phyloP scores from a whole-genome alignment of 1,284 basidiomycete species.

The Leccinum fuscescens region DNA sequence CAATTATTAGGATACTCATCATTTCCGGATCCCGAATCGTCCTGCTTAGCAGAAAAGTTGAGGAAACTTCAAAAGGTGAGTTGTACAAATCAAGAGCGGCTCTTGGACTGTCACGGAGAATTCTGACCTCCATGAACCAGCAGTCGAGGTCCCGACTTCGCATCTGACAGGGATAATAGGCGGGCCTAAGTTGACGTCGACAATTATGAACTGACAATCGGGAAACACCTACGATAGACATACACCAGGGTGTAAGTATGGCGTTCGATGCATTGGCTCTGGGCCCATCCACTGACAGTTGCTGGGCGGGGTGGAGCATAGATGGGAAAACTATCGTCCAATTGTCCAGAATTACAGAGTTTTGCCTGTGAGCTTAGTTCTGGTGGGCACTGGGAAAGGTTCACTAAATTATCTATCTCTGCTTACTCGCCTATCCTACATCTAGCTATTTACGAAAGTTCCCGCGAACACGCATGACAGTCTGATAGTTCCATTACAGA shows the following conservation, averaged over 20 bases:
- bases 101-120: background rate
- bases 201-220: background rate
- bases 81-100: background rate
- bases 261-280: background rate
- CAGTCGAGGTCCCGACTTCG: background rate
- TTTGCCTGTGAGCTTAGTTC: slow-evolving; percentile 9
- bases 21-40: background rate
- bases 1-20: background rate
- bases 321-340: slow-evolving; percentile 22
- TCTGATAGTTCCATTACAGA: slow-evolving; percentile 8
- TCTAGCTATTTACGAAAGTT: slow-evolving; percentile 13
- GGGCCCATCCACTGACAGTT: background rate
- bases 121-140: background rate
- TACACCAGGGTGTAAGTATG: background rate
- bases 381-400: slow-evolving; percentile 20
- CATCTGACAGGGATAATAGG: background rate
- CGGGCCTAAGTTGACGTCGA: background rate
- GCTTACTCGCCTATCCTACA: slow-evolving; percentile 14
- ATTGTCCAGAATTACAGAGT: slow-evolving; percentile 14
- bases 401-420: slow-evolving; percentile 15
- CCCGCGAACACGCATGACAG: slow-evolving; percentile 17
- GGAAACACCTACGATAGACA: background rate
- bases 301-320: background rate
- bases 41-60: background rate
- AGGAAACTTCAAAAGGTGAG: background rate